A percentile compares a stretch with the other conserved stretches of the same genome.
Evolutionary conservation across 352 stramenopile genomes (phyloP).

Genomic region (Pseudoperonospora humuli): DNA sequence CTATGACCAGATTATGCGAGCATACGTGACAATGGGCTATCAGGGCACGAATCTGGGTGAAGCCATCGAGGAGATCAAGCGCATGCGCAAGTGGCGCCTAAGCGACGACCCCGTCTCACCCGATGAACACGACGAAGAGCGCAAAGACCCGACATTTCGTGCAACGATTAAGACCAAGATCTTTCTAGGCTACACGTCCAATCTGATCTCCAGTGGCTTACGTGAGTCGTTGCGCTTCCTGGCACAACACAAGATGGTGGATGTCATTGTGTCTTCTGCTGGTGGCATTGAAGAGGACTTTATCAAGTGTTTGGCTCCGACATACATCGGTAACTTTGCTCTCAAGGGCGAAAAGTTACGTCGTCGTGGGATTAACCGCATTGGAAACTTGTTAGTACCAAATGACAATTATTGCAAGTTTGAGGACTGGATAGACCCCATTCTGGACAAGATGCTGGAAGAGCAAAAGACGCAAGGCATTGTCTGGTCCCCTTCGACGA

Average conservation of each 20-base stretch:
- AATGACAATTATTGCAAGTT: slow-evolving; percentile 99
- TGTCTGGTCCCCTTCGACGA: slow-evolving; percentile 95
- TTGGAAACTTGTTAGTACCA: slow-evolving; percentile 99
- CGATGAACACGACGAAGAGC: slow-evolving; percentile 89
- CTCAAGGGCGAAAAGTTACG: slow-evolving; percentile 90
- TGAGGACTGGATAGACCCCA: slow-evolving; percentile 94
- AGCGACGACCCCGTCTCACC: slow-evolving; percentile 89
- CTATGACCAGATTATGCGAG: slow-evolving; percentile 77
- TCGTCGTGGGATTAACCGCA: slow-evolving; percentile 97
- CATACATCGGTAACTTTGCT: slow-evolving; percentile 97
- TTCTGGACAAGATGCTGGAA: slow-evolving; percentile 96
- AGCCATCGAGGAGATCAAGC: slow-evolving; percentile 97
- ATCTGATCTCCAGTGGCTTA: slow-evolving; percentile 98
- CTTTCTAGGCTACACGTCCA: slow-evolving; percentile 99
- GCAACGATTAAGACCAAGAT: slow-evolving; percentile 93
- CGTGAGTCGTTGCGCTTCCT: slow-evolving; percentile 98
- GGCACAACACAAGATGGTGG: slow-evolving; percentile 97
- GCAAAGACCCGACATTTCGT: slow-evolving; percentile 71
- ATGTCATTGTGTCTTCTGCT: slow-evolving; percentile 93
- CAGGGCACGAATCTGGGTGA: slow-evolving; percentile 95
- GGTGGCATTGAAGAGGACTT: slow-evolving; percentile 97
- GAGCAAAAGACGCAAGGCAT: slow-evolving; percentile 91
- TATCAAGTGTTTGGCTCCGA: slow-evolving; percentile 99
- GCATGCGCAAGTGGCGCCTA: slow-evolving; percentile 97
- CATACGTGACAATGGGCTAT: slow-evolving; percentile 87